Base-by-base conservation (phyloP, 2,329 filamentous ascomycete genomes). In the Pestalotiopsis sp. region DNA sequence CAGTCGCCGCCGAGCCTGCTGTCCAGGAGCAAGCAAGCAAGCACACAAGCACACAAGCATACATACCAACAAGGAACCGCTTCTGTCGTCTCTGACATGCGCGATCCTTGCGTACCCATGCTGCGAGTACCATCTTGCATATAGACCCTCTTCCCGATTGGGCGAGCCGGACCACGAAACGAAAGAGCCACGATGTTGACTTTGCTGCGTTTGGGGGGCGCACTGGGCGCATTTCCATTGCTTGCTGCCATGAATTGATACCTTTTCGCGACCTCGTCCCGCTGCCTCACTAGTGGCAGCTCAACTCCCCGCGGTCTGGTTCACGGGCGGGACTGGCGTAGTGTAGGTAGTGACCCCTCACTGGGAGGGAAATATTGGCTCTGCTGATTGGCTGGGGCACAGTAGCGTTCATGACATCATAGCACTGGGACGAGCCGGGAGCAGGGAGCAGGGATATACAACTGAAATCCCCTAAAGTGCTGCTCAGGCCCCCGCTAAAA, bases 241-340 rank as follows among this genome's bases (percentile, higher is more conserved):
- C 27, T 27, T 27, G 27, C 27, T 27, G 27, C 41, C 13, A 52
- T n/a, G 45, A 36, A 36, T 36, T 20, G 17, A 52, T 23, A 49
- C 41, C n/a, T 49, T 9, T 9, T n/a, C 20, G 45, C 17, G 17
- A 52, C 45, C 45, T 52, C 2, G 45, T 52, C 45, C 14, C 31
- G 17, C 59, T 12, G 20, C 17, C 14, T 39, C n/a, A 62, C 57
- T 62, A 17, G n/a, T 36, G 20, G 25, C 36, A 59, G 25, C 59
- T 36, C n/a, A 36, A 39, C 59, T 62, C 59, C 59, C 59, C 59
- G 14, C 59, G 59, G 59, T 62, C 59, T 62, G 59, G 59, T 27
- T 36, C 31, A 62, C 27, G 31, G 59, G 9, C 13, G 59, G 31
- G 20, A 11, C 36, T 27, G 31, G 25, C 4, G 20, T 62, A 39